These are phyloP conservation scores for Halteria grandinella DNA, from an alignment of 73 alveolate species.

Conservation along the genomic window DNA sequence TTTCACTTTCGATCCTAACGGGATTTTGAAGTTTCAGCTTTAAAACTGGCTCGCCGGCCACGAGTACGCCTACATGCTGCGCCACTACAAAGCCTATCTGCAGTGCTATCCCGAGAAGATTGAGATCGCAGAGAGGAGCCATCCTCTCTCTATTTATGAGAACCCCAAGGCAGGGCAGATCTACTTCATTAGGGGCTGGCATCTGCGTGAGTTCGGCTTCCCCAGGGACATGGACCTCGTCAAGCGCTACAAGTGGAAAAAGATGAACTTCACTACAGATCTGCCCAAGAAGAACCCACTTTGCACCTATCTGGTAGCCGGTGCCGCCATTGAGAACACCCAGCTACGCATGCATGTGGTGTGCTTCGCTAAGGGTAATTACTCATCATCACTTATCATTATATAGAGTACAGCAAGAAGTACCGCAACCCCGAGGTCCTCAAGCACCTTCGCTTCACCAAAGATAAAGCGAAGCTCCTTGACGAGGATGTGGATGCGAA, in stretches of 20 bases:
- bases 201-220: conserved; percentile 74
- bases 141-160: conserved; percentile 33
- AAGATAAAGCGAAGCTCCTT: conserved; percentile 3
- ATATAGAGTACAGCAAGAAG: background rate
- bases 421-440: background rate
- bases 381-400: background rate
- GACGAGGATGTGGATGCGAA: background rate
- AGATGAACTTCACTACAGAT: conserved; percentile 81
- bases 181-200: conserved; percentile 68
- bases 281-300: conserved; percentile 77
- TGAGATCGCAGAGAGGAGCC: background rate
- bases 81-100: conserved; percentile 45
- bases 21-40: background rate
- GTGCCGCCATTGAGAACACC: conserved; percentile 16
- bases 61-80: conserved; percentile 43
- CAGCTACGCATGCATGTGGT: conserved; percentile 50
- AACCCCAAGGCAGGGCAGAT: conserved; percentile 63
- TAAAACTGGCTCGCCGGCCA: conserved; percentile 29
- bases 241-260: conserved; percentile 77
- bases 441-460: background rate
- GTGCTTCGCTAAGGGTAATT: conserved; percentile 22
- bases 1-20: background rate
- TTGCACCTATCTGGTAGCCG: conserved; percentile 68
- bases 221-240: conserved; percentile 55
- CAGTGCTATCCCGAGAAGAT: background rate